phyloP scores from a whole-genome alignment of 352 stramenopile species.

The Phytopythium aichiense region DNA sequence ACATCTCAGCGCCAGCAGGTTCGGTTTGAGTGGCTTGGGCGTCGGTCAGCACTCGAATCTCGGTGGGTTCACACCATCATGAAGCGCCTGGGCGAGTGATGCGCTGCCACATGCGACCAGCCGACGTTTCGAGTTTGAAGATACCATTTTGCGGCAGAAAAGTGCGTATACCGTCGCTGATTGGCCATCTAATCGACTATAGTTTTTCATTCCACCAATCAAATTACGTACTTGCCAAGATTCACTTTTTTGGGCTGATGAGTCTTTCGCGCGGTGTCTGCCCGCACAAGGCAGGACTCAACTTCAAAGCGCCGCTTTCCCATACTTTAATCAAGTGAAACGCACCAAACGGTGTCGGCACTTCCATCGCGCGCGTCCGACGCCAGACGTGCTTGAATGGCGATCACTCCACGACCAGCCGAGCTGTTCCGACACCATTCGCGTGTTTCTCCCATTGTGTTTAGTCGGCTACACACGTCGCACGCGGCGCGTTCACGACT shows the following conservation, averaged over 20 bases:
- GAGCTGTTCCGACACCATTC: neutral
- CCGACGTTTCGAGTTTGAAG: neutral
- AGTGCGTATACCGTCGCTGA: neutral
- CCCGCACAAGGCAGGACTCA: neutral
- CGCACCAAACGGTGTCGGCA: neutral
- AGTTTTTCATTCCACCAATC: neutral
- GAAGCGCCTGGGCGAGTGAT: neutral
- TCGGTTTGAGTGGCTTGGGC: no score
- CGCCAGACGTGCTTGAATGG: no score
- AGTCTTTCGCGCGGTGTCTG: neutral
- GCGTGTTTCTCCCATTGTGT: neutral
- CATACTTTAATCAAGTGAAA: neutral
- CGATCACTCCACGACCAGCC: no score
- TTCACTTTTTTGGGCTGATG: neutral
- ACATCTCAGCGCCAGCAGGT: no score
- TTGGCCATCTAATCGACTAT: neutral
- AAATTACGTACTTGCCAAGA: neutral
- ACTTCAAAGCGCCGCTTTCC: neutral
- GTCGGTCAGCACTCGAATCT: no score
- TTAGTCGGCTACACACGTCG: neutral
- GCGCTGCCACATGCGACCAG: neutral
- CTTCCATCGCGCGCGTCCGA: neutral
- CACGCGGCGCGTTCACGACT: neutral
- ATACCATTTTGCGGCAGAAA: neutral
- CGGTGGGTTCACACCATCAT: no score